These are phyloP conservation scores for Podaxis sp. DNA, from an alignment of 768 basidiomycete genomes.

Conservation along the genomic window DNA sequence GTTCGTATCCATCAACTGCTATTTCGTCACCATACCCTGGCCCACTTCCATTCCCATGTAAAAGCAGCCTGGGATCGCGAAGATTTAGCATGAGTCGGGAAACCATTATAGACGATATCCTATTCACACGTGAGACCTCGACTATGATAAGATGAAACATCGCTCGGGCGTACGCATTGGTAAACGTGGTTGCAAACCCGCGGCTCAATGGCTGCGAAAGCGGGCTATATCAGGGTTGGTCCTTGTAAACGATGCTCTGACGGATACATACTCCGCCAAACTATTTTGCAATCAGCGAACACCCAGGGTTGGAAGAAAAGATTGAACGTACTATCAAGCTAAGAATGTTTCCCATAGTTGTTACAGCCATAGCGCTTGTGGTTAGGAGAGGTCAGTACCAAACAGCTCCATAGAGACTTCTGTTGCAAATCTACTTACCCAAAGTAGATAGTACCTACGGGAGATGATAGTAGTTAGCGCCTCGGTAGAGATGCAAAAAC, in stretches of 20 bases:
- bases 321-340: constrained; percentile 16
- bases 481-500: not conserved
- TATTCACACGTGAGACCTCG: not conserved
- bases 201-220: constrained; percentile 21
- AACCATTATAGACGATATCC: constrained; percentile 22
- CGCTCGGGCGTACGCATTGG: constrained; percentile 24
- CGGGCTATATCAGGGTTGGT: not conserved
- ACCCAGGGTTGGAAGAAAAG: not conserved
- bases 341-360: constrained; percentile 16
- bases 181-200: constrained; percentile 24
- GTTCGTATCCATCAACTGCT: not conserved
- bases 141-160: not conserved
- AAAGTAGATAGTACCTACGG: constrained; percentile 40
- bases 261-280: not conserved
- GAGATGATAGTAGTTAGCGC: not conserved
- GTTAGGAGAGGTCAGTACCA: constrained; percentile 11
- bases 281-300: constrained; percentile 4
- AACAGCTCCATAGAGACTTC: not conserved
- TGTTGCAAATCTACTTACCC: constrained; percentile 25
- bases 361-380: not conserved
- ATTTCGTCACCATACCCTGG: not conserved
- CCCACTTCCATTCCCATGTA: not conserved
- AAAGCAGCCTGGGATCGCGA: constrained; percentile 22
- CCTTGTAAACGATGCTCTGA: not conserved
- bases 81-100: constrained; percentile 26